Evolutionary conservation across 331 rosid species (phyloP).

Genomic region (Pyrus hybrid): DNA sequence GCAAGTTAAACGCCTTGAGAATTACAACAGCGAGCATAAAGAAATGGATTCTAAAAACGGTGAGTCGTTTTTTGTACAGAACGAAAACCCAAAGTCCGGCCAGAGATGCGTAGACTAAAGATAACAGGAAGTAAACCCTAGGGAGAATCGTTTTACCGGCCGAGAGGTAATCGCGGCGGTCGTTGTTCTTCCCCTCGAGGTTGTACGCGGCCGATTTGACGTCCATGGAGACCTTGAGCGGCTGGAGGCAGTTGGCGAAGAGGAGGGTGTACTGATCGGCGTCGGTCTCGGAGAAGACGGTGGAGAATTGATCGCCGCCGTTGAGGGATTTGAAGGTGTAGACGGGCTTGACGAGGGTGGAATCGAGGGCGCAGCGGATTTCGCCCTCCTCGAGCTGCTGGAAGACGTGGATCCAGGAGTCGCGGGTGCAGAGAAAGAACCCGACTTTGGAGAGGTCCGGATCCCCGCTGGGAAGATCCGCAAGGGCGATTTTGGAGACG

Average conservation of each 20-base stretch:
- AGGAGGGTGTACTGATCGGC: slow-evolving; percentile 75
- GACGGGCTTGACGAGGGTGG: slow-evolving; percentile 52
- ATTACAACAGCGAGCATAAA: slow-evolving; percentile 74
- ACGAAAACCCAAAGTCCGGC: slow-evolving; percentile 52
- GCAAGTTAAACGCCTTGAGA: slow-evolving; percentile 53
- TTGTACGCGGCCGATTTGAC: slow-evolving; percentile 73
- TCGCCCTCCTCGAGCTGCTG: slow-evolving; percentile 63
- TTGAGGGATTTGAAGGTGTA: slow-evolving; percentile 36
- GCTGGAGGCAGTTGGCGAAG: slow-evolving; percentile 63
- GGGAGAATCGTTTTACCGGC: slow-evolving; percentile 74
- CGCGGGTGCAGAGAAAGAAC: slow-evolving; percentile 70
- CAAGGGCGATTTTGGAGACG: slow-evolving; percentile 42
- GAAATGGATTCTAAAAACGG: slow-evolving; percentile 71
- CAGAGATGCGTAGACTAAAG: slow-evolving; percentile 37
- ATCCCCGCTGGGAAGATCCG: slow-evolving; percentile 17
- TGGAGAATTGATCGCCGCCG: slow-evolving; percentile 1
- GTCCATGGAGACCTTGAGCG: slow-evolving; percentile 47
- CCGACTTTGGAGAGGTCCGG: slow-evolving; percentile 56
- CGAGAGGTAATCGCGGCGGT: slow-evolving; percentile 57
- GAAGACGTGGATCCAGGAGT: slow-evolving; percentile 59
- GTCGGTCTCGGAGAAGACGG: slow-evolving; percentile 38
- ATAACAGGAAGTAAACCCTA: slow-evolving; percentile 56
- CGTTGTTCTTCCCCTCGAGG: slow-evolving; percentile 48
- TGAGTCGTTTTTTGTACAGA: slow-evolving; percentile 63
- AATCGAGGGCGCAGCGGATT: slow-evolving; percentile 53